Conservation (phyloP, 1,139 yeast species). For the Suhomyces bolitotheri region DNA sequence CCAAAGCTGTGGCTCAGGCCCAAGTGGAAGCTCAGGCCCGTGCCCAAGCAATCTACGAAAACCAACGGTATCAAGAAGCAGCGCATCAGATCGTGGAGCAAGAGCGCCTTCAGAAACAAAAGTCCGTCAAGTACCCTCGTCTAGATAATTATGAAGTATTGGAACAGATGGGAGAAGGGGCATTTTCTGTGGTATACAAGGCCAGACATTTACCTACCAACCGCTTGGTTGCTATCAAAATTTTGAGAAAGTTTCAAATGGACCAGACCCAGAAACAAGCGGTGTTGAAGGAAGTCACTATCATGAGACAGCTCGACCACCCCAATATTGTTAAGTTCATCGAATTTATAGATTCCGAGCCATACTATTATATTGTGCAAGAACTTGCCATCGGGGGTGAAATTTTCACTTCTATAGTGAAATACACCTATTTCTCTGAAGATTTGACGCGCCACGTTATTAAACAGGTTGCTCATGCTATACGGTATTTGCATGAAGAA, state of each 20-base stretch:
- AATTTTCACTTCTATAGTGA: constrained; percentile 56
- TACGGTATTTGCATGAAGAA: constrained; percentile 54
- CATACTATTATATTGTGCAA: constrained; percentile 54
- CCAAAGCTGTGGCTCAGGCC: constrained; percentile 10
- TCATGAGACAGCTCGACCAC: constrained; percentile 55
- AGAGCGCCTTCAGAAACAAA: constrained; percentile 46
- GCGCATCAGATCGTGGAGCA: constrained; percentile 66
- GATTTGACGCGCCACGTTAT: constrained; percentile 55
- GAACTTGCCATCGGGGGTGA: constrained; percentile 59
- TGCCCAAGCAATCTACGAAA: constrained; percentile 15
- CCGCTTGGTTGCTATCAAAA: constrained; percentile 59
- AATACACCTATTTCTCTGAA: constrained; percentile 56
- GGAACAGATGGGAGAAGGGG: constrained; percentile 72
- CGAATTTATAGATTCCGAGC: constrained; percentile 49
- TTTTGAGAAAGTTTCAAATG: constrained; percentile 57
- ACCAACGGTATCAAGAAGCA: constrained; percentile 47
- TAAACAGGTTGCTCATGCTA: constrained; percentile 50
- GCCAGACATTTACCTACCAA: constrained; percentile 51
- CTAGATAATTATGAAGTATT: constrained; percentile 47
- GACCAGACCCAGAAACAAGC: constrained; percentile 54
- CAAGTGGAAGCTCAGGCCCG: constrained; percentile 12
- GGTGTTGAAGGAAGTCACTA: constrained; percentile 58
- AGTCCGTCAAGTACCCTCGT: constrained; percentile 43
- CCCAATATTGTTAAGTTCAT: constrained; percentile 50
- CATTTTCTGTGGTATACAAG: constrained; percentile 84